These are phyloP conservation scores for Hypoxylon sp. DNA, from an alignment of 2,329 filamentous ascomycete genomes.

Conservation along the genomic window DNA sequence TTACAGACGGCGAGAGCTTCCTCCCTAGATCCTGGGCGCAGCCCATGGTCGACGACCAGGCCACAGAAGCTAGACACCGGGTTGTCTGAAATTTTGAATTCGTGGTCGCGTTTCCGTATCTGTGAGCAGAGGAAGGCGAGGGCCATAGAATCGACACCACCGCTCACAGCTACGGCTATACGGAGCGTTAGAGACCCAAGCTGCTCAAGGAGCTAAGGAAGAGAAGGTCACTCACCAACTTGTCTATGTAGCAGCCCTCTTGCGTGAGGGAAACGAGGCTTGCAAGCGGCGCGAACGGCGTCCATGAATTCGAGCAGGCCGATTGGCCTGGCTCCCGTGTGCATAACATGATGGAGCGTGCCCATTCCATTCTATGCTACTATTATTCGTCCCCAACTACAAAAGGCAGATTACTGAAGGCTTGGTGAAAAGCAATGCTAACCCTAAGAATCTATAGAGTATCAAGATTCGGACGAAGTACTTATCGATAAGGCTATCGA, in stretches of 20 bases:
- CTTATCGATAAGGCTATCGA: slow-evolving; percentile 35
- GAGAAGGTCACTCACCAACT: slow-evolving; percentile 59
- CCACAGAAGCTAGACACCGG: slow-evolving; percentile 60
- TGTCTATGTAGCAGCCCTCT: slow-evolving; percentile 56
- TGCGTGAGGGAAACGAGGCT: slow-evolving; percentile 64
- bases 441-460: neutral
- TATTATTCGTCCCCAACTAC: slow-evolving; percentile 11
- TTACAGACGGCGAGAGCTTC: slow-evolving; percentile 67
- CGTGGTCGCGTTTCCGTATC: slow-evolving; percentile 55
- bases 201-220: neutral
- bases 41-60: slow-evolving; percentile 71
- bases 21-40: slow-evolving; percentile 65
- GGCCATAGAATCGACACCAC: slow-evolving; percentile 98
- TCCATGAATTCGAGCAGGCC: slow-evolving; percentile 61
- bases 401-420: neutral
- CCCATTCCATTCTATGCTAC: slow-evolving; percentile 59
- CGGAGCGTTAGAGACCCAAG: slow-evolving; percentile 2
- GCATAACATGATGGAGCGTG: slow-evolving; percentile 58
- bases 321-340: slow-evolving; percentile 60
- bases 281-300: slow-evolving; percentile 65
- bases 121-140: slow-evolving; percentile 80
- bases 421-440: neutral
- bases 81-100: slow-evolving; percentile 63
- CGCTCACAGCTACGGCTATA: slow-evolving; percentile 86
- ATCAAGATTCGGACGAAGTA: neutral